A percentile compares a stretch with the other conserved stretches of the same genome.
These are phyloP conservation scores for Chamaecrista fasciculata DNA, from an alignment of 306 rosid genomes.

Conservation along the genomic window DNA sequence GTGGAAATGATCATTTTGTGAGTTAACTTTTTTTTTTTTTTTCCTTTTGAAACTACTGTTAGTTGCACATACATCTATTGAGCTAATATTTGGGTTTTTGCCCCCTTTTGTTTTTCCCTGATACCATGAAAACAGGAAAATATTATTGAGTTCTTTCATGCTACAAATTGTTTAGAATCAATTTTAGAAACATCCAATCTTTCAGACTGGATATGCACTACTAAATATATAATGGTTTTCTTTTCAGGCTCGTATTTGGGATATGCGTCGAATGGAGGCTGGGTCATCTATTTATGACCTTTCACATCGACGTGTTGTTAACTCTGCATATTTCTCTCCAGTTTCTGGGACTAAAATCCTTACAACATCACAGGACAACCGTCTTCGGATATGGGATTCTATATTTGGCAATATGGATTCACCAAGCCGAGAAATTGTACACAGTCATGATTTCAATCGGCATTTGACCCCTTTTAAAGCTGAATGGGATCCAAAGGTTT, in stretches of 20 bases:
- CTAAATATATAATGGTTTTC: slow-evolving; percentile 16
- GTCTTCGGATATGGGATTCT: slow-evolving; percentile 91
- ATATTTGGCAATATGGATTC: slow-evolving; percentile 75
- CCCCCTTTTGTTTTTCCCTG: neutral
- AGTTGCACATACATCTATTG: neutral
- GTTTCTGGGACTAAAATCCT: slow-evolving; percentile 79
- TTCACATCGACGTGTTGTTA: slow-evolving; percentile 78
- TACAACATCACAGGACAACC: slow-evolving; percentile 87
- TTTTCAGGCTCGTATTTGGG: slow-evolving; percentile 93
- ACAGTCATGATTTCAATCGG: slow-evolving; percentile 87
- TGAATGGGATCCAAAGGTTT: slow-evolving; percentile 98
- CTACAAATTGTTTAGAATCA: neutral
- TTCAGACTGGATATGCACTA: neutral
- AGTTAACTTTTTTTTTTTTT: slow-evolving; percentile 35
- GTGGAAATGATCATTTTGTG: slow-evolving; percentile 95
- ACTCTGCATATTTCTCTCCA: slow-evolving; percentile 90
- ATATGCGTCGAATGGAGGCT: slow-evolving; percentile 69
- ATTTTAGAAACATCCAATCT: neutral
- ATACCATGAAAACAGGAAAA: neutral
- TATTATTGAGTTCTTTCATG: neutral
- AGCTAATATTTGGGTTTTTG: neutral
- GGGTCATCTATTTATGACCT: slow-evolving; percentile 61
- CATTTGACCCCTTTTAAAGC: slow-evolving; percentile 92
- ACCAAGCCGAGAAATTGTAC: slow-evolving; percentile 97
- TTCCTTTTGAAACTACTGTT: neutral